Percentiles rank a stretch among this genome's conserved stretches.
Evolutionary conservation across 352 stramenopile genomes (phyloP).

Genomic region (Phytophthora uliginosa): DNA sequence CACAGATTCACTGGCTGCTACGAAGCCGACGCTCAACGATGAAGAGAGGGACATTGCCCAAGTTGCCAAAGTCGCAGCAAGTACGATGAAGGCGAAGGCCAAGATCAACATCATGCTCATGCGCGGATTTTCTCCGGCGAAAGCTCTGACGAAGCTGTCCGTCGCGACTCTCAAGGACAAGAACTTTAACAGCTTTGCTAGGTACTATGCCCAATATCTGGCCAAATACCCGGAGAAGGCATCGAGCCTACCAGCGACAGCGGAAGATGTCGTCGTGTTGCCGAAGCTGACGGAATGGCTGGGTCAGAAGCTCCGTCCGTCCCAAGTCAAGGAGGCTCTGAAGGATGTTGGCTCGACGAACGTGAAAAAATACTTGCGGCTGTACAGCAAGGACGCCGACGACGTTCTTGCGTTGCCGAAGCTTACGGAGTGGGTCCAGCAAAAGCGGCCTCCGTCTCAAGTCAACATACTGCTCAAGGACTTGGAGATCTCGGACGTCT

Average conservation of each 20-base stretch:
- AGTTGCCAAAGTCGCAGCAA: neutral
- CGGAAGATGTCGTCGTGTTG: constrained; percentile 21
- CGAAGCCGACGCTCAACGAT: neutral
- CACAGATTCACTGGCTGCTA: neutral
- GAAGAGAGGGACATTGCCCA: constrained; percentile 3
- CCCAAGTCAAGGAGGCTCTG: constrained; percentile 7
- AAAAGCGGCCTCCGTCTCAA: constrained; percentile 7
- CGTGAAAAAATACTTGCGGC: constrained; percentile 11
- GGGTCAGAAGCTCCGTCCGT: neutral
- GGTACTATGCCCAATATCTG: constrained; percentile 20
- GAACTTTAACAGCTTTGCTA: constrained; percentile 29
- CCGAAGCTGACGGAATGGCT: constrained; percentile 19
- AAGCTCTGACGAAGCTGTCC: constrained; percentile 19
- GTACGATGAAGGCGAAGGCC: constrained; percentile 3
- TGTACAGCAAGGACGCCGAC: constrained; percentile 19
- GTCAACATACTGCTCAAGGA: constrained; percentile 20
- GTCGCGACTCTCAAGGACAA: constrained; percentile 19
- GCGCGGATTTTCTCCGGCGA: constrained; percentile 8
- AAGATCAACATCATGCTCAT: constrained; percentile 21
- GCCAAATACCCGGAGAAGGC: constrained; percentile 11
- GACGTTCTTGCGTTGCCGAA: constrained; percentile 15
- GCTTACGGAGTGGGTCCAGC: constrained; percentile 2
- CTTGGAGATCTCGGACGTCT: constrained; percentile 10
- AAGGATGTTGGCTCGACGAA: constrained; percentile 13
- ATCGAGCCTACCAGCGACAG: constrained; percentile 1